Evolutionary conservation across 306 rosid species (phyloP), one percentile per base, ranked within the genome.

Genomic region (Rosa lucieae): DNA sequence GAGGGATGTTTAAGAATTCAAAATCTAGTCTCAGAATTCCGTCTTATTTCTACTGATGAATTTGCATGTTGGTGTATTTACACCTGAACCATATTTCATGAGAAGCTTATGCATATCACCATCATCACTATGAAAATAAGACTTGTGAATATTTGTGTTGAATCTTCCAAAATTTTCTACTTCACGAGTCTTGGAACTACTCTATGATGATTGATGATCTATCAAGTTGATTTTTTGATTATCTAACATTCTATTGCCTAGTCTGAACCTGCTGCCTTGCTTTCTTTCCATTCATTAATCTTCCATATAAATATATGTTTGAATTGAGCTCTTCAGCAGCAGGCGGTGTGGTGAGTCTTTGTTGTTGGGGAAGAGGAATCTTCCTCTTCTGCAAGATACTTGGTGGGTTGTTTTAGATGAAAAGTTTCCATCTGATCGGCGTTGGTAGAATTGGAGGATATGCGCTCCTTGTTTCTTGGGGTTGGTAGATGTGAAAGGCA

Each of bases 1-100:
- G 84, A 63, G 61, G 56, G 70, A 63, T 74, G 55, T 76, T 71
- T 79, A 70, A 79, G 65, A 52, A 55, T 44, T 56, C 71, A 49
- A 42, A 2, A n/a, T 68, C 3, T 18, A 18, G 61, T 82, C 56
- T 42, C 13, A 21, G 69, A 59, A 70, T 58, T 52, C 17, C 2
- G 23, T 79, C 26, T 6, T 79, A 26, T 15, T 55, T 29, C 35
- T 72, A 48, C 56, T 35, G 23, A 72, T 32, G 76, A 55, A 77
- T 26, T 66, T 72, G 17, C 20, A n/a, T 46, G 35, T 66, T 39
- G 59, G 35, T 51, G 32, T 66, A 3, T 77, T n/a, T 11, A 10
- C 29, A 26, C 44, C 42, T 29, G 17, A 13, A 72, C 37, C 44
- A 18, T 53, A 8, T 40, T 55, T 42, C 35, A 68, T 42, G 14